phyloP scores from a whole-genome alignment of 768 basidiomycete species.

The Tulasnella sp. region DNA sequence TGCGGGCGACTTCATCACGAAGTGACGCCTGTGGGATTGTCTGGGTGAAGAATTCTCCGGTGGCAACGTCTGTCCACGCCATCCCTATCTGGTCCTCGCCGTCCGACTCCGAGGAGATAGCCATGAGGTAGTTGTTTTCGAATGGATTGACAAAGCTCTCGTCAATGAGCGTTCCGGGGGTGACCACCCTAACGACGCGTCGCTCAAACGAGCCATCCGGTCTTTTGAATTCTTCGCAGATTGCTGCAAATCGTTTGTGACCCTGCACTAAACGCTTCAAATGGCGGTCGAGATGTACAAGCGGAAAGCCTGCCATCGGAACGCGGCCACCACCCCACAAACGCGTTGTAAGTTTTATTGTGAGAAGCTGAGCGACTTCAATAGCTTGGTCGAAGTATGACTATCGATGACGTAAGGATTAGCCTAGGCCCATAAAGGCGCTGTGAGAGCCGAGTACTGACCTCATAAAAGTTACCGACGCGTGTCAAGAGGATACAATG shows the following conservation, averaged over 20 bases:
- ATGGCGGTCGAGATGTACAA: constrained; percentile 78
- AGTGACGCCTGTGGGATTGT: constrained; percentile 51
- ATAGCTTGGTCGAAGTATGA: constrained; percentile 91
- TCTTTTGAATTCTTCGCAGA: constrained; percentile 86
- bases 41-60: constrained; percentile 88
- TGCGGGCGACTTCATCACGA: constrained; percentile 76
- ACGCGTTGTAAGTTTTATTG: constrained; percentile 77
- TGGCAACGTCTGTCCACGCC: constrained; percentile 94
- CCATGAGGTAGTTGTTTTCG: constrained; percentile 87
- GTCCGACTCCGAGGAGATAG: constrained; percentile 45
- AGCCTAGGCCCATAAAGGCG: constrained; percentile 12
- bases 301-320: constrained; percentile 88
- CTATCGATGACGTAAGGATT: constrained; percentile 43
- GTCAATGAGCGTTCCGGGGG: constrained; percentile 91
- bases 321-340: constrained; percentile 67
- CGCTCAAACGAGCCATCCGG: constrained; percentile 57
- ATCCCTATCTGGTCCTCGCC: constrained; percentile 39
- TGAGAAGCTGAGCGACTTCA: constrained; percentile 69
- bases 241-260: constrained; percentile 78
- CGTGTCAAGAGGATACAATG: constrained; percentile 87
- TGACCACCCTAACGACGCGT: constrained; percentile 80
- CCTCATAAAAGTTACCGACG: constrained; percentile 96
- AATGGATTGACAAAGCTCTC: constrained; percentile 81
- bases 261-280: constrained; percentile 82
- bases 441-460: constrained; percentile 38